phyloP scores from a whole-genome alignment of 2,329 filamentous ascomycete genomes.

The Phyllosticta citrichinensis region DNA sequence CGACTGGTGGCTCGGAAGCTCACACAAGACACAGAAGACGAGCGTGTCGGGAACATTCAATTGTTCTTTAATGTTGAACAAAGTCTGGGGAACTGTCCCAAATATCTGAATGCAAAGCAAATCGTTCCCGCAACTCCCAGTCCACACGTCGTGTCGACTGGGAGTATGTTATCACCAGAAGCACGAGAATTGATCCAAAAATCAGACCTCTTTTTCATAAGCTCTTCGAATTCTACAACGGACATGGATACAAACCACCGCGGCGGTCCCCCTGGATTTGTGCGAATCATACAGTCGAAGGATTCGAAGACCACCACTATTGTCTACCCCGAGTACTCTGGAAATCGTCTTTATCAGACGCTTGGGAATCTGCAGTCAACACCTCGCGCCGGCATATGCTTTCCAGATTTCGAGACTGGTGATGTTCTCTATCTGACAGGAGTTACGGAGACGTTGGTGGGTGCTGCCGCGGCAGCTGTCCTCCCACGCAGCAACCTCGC shows the following conservation, averaged over 20 bases:
- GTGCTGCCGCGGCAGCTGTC: constrained; percentile 49
- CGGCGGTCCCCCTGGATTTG: constrained; percentile 64
- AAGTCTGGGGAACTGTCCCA: constrained; percentile 72
- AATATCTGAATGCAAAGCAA: constrained; percentile 69
- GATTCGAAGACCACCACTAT: constrained; percentile 36
- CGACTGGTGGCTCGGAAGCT: constrained; percentile 40
- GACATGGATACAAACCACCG: constrained; percentile 81
- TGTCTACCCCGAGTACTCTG: constrained; percentile 75
- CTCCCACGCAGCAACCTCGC: constrained; percentile 64
- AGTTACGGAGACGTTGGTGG: constrained; percentile 54
- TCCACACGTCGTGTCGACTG: constrained; percentile 42
- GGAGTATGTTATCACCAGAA: constrained; percentile 38
- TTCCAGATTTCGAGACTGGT: constrained; percentile 66
- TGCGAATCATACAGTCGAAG: constrained; percentile 52
- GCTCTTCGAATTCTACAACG: constrained; percentile 48
- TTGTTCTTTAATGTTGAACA: constrained; percentile 61
- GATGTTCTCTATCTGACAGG: constrained; percentile 69
- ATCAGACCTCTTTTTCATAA: constrained; percentile 71
- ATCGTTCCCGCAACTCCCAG: constrained; percentile 47
- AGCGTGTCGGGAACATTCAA: constrained; percentile 35
- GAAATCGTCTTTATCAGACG: constrained; percentile 75
- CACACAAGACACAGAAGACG: constrained; percentile 15
- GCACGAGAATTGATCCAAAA: constrained; percentile 51
- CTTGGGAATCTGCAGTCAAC: constrained; percentile 64
- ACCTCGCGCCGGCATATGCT: constrained; percentile 56